phyloP scores from a whole-genome alignment of 2,329 filamentous ascomycete species.

The Nemania bipapillata region DNA sequence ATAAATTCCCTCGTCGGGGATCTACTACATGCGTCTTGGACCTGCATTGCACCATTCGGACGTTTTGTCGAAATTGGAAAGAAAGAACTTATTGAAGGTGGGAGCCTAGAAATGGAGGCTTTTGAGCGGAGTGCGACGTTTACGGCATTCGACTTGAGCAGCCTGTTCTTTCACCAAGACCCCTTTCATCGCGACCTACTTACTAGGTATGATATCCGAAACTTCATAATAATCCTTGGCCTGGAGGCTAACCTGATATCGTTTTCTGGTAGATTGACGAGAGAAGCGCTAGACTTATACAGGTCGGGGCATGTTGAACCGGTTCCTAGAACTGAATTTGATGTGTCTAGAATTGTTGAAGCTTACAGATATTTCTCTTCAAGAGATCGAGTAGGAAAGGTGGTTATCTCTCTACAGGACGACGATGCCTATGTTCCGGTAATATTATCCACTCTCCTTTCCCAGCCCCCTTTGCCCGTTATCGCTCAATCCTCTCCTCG shows the following conservation, averaged over 20 bases:
- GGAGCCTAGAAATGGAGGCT: constrained; percentile 53
- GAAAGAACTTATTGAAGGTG: constrained; percentile 53
- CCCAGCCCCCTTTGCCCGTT: too few relatives aligned
- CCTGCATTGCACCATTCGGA: constrained; percentile 54
- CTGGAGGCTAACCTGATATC: not conserved
- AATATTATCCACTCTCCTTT: too few relatives aligned
- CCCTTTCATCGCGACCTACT: not conserved
- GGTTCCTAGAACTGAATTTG: constrained; percentile 33
- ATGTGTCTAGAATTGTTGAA: constrained; percentile 24
- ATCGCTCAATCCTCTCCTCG: too few relatives aligned
- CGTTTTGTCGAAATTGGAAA: constrained; percentile 58
- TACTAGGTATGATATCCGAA: not conserved
- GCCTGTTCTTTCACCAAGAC: constrained; percentile 24
- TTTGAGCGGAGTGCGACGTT: constrained; percentile 57
- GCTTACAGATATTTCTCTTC: constrained; percentile 39
- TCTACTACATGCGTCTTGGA: constrained; percentile 47
- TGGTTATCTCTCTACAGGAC: constrained; percentile 32
- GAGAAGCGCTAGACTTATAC: constrained; percentile 20
- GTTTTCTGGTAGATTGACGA: too few relatives aligned
- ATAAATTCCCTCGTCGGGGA: constrained; percentile 59
- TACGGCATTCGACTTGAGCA: constrained; percentile 54
- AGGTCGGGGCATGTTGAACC: constrained; percentile 32
- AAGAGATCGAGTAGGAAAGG: constrained; percentile 40
- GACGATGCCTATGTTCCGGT: too few relatives aligned
- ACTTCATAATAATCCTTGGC: too few relatives aligned